Conservation (phyloP, 108 stramenopile genomes). For the Aurantiochytrium sp. region DNA sequence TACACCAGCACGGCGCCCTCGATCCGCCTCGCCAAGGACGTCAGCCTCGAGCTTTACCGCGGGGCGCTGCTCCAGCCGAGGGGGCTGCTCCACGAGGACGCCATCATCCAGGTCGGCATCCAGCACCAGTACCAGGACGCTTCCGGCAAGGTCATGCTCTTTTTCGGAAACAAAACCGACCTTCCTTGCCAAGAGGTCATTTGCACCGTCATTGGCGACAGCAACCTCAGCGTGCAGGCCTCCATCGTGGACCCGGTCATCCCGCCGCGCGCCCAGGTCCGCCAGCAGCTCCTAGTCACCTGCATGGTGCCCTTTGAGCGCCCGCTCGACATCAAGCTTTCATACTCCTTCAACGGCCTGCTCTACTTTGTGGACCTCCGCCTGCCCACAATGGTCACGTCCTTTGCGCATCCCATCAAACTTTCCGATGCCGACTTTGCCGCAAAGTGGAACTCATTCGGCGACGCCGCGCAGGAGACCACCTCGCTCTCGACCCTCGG, state of each 20-base stretch:
- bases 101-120: neutral
- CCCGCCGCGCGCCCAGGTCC: neutral
- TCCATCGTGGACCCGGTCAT: neutral
- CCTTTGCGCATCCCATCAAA: neutral
- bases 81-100: conserved; percentile 18
- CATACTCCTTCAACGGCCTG: neutral
- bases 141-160: neutral
- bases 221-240: neutral
- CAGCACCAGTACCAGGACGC: neutral
- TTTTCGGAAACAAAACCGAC: neutral
- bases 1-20: neutral
- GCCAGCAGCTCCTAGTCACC: neutral
- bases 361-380: neutral
- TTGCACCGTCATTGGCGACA: neutral
- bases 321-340: neutral
- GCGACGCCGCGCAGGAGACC: neutral
- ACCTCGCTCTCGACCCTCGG: neutral
- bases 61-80: neutral
- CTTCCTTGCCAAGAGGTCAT: neutral
- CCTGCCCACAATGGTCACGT: neutral
- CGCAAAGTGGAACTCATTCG: neutral
- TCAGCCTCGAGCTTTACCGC: neutral
- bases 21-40: neutral
- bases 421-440: neutral
- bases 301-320: conserved; percentile 5